phyloP scores from a whole-genome alignment of 1,284 basidiomycete genomes.

The Naganishia sp. region DNA sequence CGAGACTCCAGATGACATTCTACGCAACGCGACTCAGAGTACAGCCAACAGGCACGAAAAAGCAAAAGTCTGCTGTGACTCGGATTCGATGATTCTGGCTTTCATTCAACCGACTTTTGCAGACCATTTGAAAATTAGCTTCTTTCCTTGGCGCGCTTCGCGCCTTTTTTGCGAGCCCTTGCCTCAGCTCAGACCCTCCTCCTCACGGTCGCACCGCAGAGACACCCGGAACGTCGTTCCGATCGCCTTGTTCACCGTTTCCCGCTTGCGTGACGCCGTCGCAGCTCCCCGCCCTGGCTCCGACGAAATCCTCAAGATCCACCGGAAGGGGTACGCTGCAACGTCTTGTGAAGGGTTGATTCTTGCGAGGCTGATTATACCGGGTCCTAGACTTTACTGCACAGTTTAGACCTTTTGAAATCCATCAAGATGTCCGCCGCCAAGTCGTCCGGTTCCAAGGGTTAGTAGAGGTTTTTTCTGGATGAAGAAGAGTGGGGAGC shows the following conservation, averaged over 20 bases:
- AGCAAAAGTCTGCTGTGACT: no score
- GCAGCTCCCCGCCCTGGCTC: conserved; percentile 2
- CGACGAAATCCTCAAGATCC: conserved; percentile 30
- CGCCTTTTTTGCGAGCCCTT: background rate
- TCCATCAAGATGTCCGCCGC: conserved; percentile 26
- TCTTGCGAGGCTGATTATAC: conserved; percentile 9
- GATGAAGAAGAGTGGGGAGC: background rate
- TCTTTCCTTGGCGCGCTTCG: background rate
- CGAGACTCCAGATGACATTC: no score
- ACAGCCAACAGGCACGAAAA: no score
- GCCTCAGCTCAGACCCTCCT: background rate
- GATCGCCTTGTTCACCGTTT: conserved; percentile 21
- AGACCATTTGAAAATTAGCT: no score
- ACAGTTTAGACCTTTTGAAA: conserved; percentile 28
- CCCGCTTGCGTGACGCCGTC: conserved; percentile 13
- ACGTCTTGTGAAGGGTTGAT: background rate
- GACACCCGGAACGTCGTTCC: conserved; percentile 9
- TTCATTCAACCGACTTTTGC: no score
- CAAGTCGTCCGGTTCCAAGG: conserved; percentile 24
- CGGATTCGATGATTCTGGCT: background rate
- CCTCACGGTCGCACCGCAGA: background rate
- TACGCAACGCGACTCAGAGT: no score
- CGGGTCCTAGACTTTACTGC: conserved; percentile 20
- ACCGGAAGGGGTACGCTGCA: conserved; percentile 24
- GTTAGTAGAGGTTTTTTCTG: conserved; percentile 15